Evolutionary conservation across 441 rosid genomes (phyloP), one percentile per base, ranked within the genome.

Genomic region (Pelargonium australe): DNA sequence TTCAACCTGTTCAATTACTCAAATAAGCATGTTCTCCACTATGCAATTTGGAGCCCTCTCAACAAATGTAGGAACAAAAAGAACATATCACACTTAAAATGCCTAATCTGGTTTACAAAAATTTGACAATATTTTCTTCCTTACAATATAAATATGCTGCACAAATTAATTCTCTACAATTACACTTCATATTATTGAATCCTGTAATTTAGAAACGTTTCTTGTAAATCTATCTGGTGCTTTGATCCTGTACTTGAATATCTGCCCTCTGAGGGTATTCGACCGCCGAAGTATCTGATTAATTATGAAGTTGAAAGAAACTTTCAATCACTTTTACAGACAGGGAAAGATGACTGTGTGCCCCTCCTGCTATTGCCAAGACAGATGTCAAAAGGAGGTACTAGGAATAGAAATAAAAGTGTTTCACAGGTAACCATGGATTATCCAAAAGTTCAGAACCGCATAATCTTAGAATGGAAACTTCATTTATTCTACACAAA

Each of bases 181-280:
- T 49, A 49, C 57, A 49, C 57, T 16, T 53, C 58, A 7, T n/a
- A 53, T 53, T 53, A 53, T 53, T 53, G 58, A 53, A 49, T 49
- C 57, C 14, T 49, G n/a, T 49, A 5, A 49, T 49, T n/a, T 6
- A 53, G 7, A 14, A 53, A 53, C 31, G 16, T 58, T 58, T 14
- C 10, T 19, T 20, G 63, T 20, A 58, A 9, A 19, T 20, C 28
- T 58, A 11, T 58, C 31, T 58, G 31, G 31, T 20, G 63, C 63
- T 58, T 3, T 20, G 63, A 20, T 19, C 63, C 23, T 53, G 60
- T 53, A 19, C n/a, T 6, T 5, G 13, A 10, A 13, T 13, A 45
- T 45, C 9, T 43, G 47, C 12, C 11, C 12, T 43, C 12, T 7
- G 12, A 10, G 47, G 47, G 11, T 14, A 17, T 10, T 9, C 28